Conservation (phyloP, 345 rosid genomes). For the rapeseed (Brassica napus) region Da-Ae NC_063438.1:7403501-7404000, state of each 20-base stretch:
- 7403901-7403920: neutral
- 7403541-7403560: neutral
- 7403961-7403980: neutral
- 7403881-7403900: neutral
- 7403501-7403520: neutral
- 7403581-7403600: slow-evolving; percentile 20
- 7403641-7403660: neutral
- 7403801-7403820: neutral
- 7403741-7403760: no score
- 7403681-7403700: slow-evolving; percentile 1
- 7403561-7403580: slow-evolving; percentile 39
- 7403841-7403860: no score
- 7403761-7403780: neutral
- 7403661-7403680: neutral
- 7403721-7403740: no score
- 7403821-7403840: neutral
- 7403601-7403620: slow-evolving; percentile 13
- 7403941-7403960: neutral
- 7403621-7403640: slow-evolving; percentile 2
- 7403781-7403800: neutral
- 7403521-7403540: no score
- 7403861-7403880: neutral
- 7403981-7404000: neutral
- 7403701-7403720: no score
- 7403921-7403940: neutral